Evolutionary conservation across 2,329 filamentous ascomycete genomes (phyloP).

Genomic region (Phaeosphaeria sp.): DNA sequence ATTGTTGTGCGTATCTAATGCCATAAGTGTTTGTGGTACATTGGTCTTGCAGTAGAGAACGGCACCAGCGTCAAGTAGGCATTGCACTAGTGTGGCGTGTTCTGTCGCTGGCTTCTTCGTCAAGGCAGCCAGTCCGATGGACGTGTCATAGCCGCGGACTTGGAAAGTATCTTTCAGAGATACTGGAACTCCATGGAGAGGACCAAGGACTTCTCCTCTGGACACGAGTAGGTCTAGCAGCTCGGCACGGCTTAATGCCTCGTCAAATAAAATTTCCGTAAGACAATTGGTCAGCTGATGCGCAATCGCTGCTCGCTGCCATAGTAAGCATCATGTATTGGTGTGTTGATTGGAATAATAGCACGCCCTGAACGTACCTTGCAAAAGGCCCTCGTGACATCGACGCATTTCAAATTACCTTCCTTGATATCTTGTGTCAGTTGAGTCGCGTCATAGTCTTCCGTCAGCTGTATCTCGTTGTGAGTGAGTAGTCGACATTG

Average conservation of each 20-base stretch:
- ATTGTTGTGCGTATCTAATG: slow-evolving; percentile 66
- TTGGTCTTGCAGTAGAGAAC: not conserved
- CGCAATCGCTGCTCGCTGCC: not conserved
- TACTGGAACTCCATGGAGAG: not conserved
- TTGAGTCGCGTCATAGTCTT: too few species aligned
- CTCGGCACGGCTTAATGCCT: slow-evolving; percentile 57
- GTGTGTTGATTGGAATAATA: too few species aligned
- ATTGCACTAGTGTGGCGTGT: not conserved
- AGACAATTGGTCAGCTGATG: not conserved
- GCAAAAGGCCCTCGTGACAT: too few species aligned
- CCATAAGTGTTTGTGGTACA: slow-evolving; percentile 67
- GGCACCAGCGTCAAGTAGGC: not conserved
- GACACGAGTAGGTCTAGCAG: slow-evolving; percentile 43
- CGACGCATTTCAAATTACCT: too few species aligned
- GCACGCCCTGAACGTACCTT: too few species aligned
- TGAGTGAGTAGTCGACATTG: too few species aligned
- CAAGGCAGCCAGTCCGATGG: not conserved
- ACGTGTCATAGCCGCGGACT: slow-evolving; percentile 49
- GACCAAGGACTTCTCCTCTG: not conserved
- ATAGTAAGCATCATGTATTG: too few species aligned
- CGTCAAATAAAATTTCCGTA: slow-evolving; percentile 51
- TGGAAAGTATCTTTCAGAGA: slow-evolving; percentile 56
- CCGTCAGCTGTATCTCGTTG: too few species aligned
- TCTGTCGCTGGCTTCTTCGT: not conserved
- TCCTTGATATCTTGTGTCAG: too few species aligned